Evolutionary conservation across 1,284 basidiomycete genomes (phyloP), one percentile per base, ranked within the genome.

Genomic region (Irpex rosettiformis): DNA sequence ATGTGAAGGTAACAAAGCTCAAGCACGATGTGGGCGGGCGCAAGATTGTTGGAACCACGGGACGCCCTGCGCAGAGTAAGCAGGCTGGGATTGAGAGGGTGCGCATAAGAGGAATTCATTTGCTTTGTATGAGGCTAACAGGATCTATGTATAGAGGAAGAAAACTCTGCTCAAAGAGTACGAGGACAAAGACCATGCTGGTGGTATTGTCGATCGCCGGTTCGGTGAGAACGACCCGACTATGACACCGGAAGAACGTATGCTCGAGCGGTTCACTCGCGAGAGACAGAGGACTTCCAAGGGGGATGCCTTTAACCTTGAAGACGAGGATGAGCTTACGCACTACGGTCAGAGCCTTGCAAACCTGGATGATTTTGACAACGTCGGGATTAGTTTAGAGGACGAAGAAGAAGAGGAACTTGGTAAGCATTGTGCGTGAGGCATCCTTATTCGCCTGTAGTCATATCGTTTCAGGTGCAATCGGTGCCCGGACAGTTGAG

Each of bases 151-250:
- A 53, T 62, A 96, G 93, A 80, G 94, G 49, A 91, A 89, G 71
- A 91, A 91, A 76, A 92, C 88, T 0, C 77, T 99, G 21, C 76
- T 98, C 48, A 95, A 95, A 56, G 95, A 98, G 75, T 88, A 86
- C 29, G 84, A 94, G 55, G 83, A 89, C 63, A 85, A 81, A 67
- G 85, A 83, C 52, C 89, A 89, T 64, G 86, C 89, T 11, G 95
- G 96, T 8, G 92, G 93, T 3, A 90, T 99, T 64, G 77, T 96
- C 56, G 97, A 99, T 74, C 85, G 94, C 57, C 89, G 97, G 42
- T 98, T 99, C 67, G 97, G 97, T 75, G 97, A 99, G 82, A 89
- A 92, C 67, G 88, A 99, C 66, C 88, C 95, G 1, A 83, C 85
- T 8, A 86, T 99, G 82, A 89, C 90, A 8, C 79, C 94, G 16